Percentiles rank a stretch among this genome's conserved stretches.
Conservation (phyloP, 352 stramenopile species). For the Halophytophthora batemanensis region DNA sequence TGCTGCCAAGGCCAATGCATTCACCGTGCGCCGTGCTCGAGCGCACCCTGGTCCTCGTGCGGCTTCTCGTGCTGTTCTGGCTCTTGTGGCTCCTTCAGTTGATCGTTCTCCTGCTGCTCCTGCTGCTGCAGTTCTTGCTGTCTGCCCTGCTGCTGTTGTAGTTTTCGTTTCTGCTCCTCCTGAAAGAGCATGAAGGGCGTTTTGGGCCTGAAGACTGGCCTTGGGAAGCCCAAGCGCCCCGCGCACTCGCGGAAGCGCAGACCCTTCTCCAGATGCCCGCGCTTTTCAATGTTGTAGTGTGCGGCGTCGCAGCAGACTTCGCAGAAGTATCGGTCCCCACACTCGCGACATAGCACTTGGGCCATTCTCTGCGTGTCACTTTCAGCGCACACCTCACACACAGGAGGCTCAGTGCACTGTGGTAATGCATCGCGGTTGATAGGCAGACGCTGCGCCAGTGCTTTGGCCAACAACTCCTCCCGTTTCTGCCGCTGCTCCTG, state of each 20-base stretch:
- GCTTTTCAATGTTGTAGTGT: slow-evolving; percentile 27
- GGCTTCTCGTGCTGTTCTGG: too few species aligned
- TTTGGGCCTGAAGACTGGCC: slow-evolving; percentile 8
- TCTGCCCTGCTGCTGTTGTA: background rate
- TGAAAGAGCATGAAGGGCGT: slow-evolving; percentile 28
- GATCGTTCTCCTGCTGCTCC: too few species aligned
- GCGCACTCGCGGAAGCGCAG: slow-evolving; percentile 38
- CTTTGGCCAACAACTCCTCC: slow-evolving; percentile 31
- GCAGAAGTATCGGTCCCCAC: slow-evolving; percentile 38
- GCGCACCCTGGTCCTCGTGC: too few species aligned
- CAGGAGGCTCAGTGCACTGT: background rate
- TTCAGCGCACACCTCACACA: slow-evolving; percentile 19
- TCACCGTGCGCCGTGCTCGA: too few species aligned
- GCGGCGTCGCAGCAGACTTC: slow-evolving; percentile 42
- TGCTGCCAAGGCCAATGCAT: too few species aligned
- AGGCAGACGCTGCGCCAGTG: slow-evolving; percentile 34
- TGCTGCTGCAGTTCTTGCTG: background rate
- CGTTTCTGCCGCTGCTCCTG: slow-evolving; percentile 26
- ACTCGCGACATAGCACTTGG: slow-evolving; percentile 38
- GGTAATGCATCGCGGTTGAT: slow-evolving; percentile 36
- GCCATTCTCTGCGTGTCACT: slow-evolving; percentile 9
- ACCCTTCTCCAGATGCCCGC: slow-evolving; percentile 28
- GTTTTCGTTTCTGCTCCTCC: slow-evolving; percentile 7
- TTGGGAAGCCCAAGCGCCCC: slow-evolving; percentile 35
- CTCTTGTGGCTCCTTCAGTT: too few species aligned